Evolutionary conservation across 2,329 filamentous ascomycete genomes (phyloP).

Genomic region (Pseudomassariella vexata): DNA sequence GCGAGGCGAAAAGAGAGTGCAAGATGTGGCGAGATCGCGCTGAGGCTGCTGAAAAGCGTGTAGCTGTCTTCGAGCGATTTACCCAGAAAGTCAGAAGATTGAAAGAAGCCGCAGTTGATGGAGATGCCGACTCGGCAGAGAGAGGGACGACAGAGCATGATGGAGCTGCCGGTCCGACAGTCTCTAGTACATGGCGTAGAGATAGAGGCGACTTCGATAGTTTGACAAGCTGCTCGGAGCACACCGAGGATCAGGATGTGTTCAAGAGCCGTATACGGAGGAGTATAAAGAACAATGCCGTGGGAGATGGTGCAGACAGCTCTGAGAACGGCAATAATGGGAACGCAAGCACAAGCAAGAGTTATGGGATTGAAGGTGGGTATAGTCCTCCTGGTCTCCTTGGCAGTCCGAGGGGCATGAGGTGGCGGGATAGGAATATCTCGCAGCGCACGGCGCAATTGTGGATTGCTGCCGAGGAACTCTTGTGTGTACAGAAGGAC

Average conservation of each 20-base stretch:
- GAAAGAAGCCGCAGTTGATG: slow-evolving; percentile 1
- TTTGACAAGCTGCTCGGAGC: slow-evolving; percentile 8
- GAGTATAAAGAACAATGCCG: slow-evolving; percentile 4
- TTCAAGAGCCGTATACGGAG: slow-evolving; percentile 9
- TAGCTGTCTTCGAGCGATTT: slow-evolving; percentile 42
- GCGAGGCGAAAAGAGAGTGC: slow-evolving; percentile 34
- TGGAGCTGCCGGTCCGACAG: no score
- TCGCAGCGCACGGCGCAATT: slow-evolving; percentile 7
- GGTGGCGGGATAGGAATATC: neutral
- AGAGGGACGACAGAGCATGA: no score
- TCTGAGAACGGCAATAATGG: no score
- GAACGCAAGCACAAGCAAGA: no score
- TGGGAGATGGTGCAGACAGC: neutral
- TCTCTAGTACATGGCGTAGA: no score
- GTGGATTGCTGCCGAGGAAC: slow-evolving; percentile 14
- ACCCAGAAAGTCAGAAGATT: slow-evolving; percentile 24
- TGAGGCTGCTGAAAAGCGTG: slow-evolving; percentile 46
- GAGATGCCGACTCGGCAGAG: no score
- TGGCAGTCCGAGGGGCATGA: neutral
- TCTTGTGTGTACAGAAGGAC: slow-evolving; percentile 6
- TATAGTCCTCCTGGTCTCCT: no score
- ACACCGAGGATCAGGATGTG: slow-evolving; percentile 10
- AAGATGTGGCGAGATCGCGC: slow-evolving; percentile 50
- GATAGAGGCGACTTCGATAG: neutral
- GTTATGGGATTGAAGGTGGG: no score